phyloP scores from a whole-genome alignment of 2,329 filamentous ascomycete species.

The Samsoniella hepiali region DNA sequence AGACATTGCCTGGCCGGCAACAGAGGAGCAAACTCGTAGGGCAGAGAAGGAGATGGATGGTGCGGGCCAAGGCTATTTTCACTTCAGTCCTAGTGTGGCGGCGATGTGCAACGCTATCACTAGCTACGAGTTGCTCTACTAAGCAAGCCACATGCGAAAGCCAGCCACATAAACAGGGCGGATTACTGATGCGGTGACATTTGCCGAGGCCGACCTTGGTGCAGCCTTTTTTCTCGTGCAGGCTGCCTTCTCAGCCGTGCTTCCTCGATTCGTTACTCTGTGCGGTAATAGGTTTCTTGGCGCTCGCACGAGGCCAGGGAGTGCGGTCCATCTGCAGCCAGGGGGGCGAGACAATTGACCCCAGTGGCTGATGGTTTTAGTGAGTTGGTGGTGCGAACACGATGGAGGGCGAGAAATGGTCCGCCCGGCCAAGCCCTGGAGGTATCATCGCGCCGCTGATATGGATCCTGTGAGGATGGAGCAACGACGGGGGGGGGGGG shows the following conservation, averaged over 20 bases:
- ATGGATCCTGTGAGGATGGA: constrained; percentile 3
- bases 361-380: not conserved
- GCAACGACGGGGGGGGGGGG: not conserved
- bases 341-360: not conserved
- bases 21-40: not conserved
- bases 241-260: not conserved
- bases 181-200: not conserved
- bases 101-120: not conserved
- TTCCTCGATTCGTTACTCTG: not conserved
- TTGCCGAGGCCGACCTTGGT: not conserved
- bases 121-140: not conserved
- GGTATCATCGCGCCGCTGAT: constrained; percentile 5
- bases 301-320: not conserved
- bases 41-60: not conserved
- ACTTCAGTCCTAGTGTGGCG: not conserved
- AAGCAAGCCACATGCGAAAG: not conserved
- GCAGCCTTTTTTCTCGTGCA: not conserved
- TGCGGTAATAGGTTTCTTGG: constrained; percentile 1
- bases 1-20: not conserved
- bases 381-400: not conserved
- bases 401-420: not conserved
- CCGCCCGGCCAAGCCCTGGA: not conserved
- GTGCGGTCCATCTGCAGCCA: not conserved
- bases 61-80: not conserved
- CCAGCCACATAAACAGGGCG: not conserved